Percentiles rank a stretch among this genome's conserved stretches.
Evolutionary conservation across 306 rosid species (phyloP).

Genomic region (Clitoria ternatea): DNA sequence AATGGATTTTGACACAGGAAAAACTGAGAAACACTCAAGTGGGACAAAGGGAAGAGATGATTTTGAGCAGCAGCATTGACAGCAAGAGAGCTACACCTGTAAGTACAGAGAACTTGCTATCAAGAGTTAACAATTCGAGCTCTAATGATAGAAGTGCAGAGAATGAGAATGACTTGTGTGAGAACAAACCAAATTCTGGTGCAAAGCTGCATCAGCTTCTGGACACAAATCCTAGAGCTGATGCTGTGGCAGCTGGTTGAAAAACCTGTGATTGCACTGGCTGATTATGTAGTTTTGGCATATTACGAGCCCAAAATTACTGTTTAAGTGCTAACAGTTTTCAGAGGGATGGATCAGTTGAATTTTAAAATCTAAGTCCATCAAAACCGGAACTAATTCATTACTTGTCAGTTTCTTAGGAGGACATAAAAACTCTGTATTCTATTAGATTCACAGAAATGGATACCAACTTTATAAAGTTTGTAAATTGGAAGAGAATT

Average conservation of each 20-base stretch:
- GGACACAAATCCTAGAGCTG: slow-evolving; percentile 73
- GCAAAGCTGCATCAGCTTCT: slow-evolving; percentile 88
- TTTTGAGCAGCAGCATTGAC: slow-evolving; percentile 42
- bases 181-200: slow-evolving; percentile 61
- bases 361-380: slow-evolving; percentile 42
- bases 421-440: slow-evolving; percentile 26
- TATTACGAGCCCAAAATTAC: slow-evolving; percentile 88
- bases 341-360: slow-evolving; percentile 36
- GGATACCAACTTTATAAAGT: slow-evolving; percentile 36
- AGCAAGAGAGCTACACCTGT: slow-evolving; percentile 51
- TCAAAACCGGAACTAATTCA: slow-evolving; percentile 50
- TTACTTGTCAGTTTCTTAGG: slow-evolving; percentile 36
- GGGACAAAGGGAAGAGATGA: slow-evolving; percentile 53
- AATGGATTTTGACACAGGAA: slow-evolving; percentile 43
- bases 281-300: slow-evolving; percentile 87
- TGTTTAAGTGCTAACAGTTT: slow-evolving; percentile 66
- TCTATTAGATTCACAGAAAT: slow-evolving; percentile 37
- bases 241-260: slow-evolving; percentile 87
- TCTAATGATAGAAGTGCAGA: slow-evolving; percentile 49
- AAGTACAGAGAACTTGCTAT: slow-evolving; percentile 68
- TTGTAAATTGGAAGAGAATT: slow-evolving; percentile 59
- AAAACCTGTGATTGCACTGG: slow-evolving; percentile 29
- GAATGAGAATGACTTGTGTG: slow-evolving; percentile 56
- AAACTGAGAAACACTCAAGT: slow-evolving; percentile 55
- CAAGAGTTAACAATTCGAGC: slow-evolving; percentile 64